Conservation (phyloP, 2,329 filamentous ascomycete species). For the Claviceps spartinae region DNA sequence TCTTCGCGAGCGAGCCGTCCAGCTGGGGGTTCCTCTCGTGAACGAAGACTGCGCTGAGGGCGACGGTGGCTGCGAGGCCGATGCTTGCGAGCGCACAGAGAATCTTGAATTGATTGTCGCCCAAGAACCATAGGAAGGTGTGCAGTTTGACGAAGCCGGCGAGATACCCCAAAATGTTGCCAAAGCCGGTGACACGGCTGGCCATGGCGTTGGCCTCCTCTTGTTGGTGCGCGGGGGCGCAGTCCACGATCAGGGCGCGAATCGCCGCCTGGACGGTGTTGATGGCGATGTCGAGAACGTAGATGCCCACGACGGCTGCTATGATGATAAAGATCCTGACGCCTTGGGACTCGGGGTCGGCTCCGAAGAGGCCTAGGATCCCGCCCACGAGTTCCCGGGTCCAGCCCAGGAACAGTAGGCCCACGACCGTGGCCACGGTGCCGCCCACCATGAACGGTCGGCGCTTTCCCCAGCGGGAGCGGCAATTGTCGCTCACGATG, state of each 20-base stretch:
- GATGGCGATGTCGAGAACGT: slow-evolving; percentile 84
- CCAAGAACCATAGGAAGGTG: slow-evolving; percentile 61
- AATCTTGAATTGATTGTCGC: slow-evolving; percentile 82
- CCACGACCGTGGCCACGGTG: slow-evolving; percentile 49
- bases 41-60: slow-evolving; percentile 56
- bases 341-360: slow-evolving; percentile 46
- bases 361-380: slow-evolving; percentile 57
- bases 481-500: slow-evolving; percentile 67
- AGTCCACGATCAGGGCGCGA: slow-evolving; percentile 86
- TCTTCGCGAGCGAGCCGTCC: slow-evolving; percentile 47
- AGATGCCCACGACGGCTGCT: slow-evolving; percentile 74
- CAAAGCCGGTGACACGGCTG: slow-evolving; percentile 70
- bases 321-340: slow-evolving; percentile 57
- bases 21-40: slow-evolving; percentile 68
- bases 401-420: slow-evolving; percentile 61
- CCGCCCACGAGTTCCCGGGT: slow-evolving; percentile 57
- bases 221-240: slow-evolving; percentile 83
- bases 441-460: slow-evolving; percentile 72
- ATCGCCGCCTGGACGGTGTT: slow-evolving; percentile 94
- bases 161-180: slow-evolving; percentile 82
- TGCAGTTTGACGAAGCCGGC: slow-evolving; percentile 76
- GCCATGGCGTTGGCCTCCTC: slow-evolving; percentile 92
- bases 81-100: slow-evolving; percentile 76
- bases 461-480: slow-evolving; percentile 60
- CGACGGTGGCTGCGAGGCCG: slow-evolving; percentile 53